Percentiles rank a stretch among this genome's conserved stretches.
Conservation (phyloP, 306 rosid genomes). For the Rosa rugosa region DNA sequence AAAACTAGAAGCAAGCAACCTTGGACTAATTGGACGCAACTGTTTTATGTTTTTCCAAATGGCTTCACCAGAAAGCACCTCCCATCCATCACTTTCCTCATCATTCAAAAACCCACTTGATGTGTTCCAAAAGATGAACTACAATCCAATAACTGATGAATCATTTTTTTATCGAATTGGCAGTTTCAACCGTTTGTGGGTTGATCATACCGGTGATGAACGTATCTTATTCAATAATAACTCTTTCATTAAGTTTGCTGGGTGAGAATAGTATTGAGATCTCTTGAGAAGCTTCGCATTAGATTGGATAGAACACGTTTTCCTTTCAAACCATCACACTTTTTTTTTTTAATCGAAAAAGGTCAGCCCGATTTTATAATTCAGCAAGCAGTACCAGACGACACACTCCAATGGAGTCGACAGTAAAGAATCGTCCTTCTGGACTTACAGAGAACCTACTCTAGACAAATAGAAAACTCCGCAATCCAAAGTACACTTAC, state of each 20-base stretch:
- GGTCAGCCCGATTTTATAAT: no score
- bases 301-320: no score
- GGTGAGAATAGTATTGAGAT: no score
- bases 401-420: no score
- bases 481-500: no score
- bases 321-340: no score
- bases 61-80: not conserved
- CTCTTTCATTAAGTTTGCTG: not conserved
- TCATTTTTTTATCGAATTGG: not conserved
- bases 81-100: not conserved
- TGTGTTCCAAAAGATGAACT: not conserved
- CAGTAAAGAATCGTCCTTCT: no score
- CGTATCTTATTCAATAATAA: not conserved
- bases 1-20: constrained; percentile 18
- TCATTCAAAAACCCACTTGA: not conserved
- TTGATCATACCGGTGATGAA: not conserved
- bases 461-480: no score
- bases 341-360: no score
- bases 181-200: not conserved
- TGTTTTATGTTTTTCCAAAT: not conserved
- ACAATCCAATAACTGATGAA: not conserved
- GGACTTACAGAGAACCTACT: no score
- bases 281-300: no score
- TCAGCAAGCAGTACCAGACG: no score
- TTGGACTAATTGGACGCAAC: constrained; percentile 9